A percentile compares a stretch with the other conserved stretches of the same genome.
phyloP scores from a whole-genome alignment of 1,139 yeast genomes.

The Kluyveromyces sp. region DNA sequence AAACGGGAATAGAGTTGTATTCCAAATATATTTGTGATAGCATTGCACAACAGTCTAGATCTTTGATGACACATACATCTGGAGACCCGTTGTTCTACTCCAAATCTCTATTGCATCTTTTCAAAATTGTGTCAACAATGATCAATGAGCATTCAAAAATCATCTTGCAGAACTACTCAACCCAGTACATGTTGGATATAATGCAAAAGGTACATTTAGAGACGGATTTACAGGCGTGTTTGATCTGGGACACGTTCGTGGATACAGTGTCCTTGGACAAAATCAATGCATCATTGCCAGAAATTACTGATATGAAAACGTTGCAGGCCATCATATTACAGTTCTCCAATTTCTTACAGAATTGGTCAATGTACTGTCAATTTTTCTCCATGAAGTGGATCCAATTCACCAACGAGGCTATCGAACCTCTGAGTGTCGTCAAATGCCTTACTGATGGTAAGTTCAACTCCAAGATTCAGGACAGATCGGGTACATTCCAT shows the following conservation, averaged over 20 bases:
- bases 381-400: constrained; percentile 66
- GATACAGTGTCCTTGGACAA: constrained; percentile 14
- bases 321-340: constrained; percentile 35
- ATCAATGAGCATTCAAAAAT: constrained; percentile 80
- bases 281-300: constrained; percentile 1
- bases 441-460: constrained; percentile 52
- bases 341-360: constrained; percentile 65
- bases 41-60: constrained; percentile 70
- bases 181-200: constrained; percentile 56
- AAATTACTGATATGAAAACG: constrained; percentile 32
- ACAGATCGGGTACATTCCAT: constrained; percentile 56
- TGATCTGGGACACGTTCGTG: constrained; percentile 72
- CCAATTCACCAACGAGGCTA: constrained; percentile 31
- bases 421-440: constrained; percentile 37
- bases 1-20: constrained; percentile 70
- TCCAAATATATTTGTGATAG: constrained; percentile 81
- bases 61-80: constrained; percentile 28
- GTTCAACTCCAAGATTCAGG: constrained; percentile 51
- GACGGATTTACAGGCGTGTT: constrained; percentile 84
- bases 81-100: constrained; percentile 47
- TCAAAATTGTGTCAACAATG: constrained; percentile 80
- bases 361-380: constrained; percentile 80
- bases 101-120: constrained; percentile 62
- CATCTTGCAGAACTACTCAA: constrained; percentile 66
- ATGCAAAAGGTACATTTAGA: constrained; percentile 73